Evolutionary conservation across 164 flowering plant species (phyloP), one percentile per base, ranked within the genome.

Genomic region (Hamamelis virginiana): DNA sequence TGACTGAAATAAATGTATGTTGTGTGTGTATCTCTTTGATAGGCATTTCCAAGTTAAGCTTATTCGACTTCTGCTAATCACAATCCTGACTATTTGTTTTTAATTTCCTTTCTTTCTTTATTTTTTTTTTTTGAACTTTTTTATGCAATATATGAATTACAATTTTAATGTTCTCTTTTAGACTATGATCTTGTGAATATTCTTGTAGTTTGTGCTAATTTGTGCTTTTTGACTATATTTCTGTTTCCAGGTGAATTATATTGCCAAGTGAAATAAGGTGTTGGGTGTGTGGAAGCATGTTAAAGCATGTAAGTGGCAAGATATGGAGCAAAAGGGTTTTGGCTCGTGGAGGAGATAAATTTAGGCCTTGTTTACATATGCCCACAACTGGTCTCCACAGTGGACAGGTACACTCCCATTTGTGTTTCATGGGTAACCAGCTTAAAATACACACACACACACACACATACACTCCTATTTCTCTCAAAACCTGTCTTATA

Each of bases 371-470:
- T 61, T 26, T 77, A 12, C 76, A 71, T 71, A 9, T 72, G 59
- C 65, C 68, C 26, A 55, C 69, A 14, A 62, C 58, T 41, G 67
- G 69, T 33, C 65, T 86, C 59, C 87, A 83, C 66, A 69, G 53
- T 48, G 86, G 86, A 61, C 80, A 78, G 85, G 90, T 86, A 77
- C 21, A 6, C 14, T 14, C 25, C n/a, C 14, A 22, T 15, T 43
- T 0, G 23, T 57, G 9, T 33, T 14, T 27, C 15, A 10, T 33
- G 4, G 6, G 19, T 38, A 10, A 10, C 56, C 15, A 47, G 16
- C 66, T 22, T 9, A 11, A n/a, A 63, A 8, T 63, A 52, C 44
- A 44, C 3, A 44, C 8, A 19, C 23, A 16, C 57, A 45, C 19
- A 55, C 8, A 14, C 22, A 21, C 10, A 23, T 51, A 38, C n/a